Evolutionary conservation across 148 eudicot genomes (phyloP).

Genomic region (Chenopodium album): DNA sequence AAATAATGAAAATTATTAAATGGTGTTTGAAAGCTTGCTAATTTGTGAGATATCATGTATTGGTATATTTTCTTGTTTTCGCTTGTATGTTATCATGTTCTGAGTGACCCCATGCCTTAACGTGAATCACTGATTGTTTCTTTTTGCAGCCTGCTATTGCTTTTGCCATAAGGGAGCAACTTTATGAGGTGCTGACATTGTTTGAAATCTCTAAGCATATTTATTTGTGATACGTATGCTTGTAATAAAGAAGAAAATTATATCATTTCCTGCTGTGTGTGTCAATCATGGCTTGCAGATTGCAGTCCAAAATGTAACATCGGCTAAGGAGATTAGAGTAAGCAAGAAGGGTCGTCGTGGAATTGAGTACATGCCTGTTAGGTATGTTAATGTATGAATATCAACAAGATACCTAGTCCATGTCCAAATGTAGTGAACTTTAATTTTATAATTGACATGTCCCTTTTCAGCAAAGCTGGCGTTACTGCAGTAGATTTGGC

Average conservation of each 20-base stretch:
- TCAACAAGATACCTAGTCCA: not conserved
- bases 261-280: not conserved
- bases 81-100: not conserved
- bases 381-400: constrained; percentile 35
- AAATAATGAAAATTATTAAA: not conserved
- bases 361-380: constrained; percentile 53
- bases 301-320: constrained; percentile 82
- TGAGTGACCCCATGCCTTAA: not conserved
- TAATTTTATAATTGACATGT: not conserved
- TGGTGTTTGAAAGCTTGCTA: not conserved
- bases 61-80: too few species aligned
- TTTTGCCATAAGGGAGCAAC: constrained; percentile 91
- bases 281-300: constrained; percentile 44
- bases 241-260: not conserved
- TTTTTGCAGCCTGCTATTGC: constrained; percentile 92
- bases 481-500: constrained; percentile 75
- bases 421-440: not conserved
- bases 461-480: constrained; percentile 63
- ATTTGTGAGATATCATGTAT: too few species aligned
- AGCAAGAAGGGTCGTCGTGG: constrained; percentile 83
- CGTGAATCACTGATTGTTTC: not conserved
- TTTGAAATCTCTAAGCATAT: not conserved
- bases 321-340: constrained; percentile 71
- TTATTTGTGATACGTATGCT: constrained; percentile 1
- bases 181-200: constrained; percentile 65